These are phyloP conservation scores for Dioszegia crocea DNA, from an alignment of 768 basidiomycete genomes.

Conservation along the genomic window DNA sequence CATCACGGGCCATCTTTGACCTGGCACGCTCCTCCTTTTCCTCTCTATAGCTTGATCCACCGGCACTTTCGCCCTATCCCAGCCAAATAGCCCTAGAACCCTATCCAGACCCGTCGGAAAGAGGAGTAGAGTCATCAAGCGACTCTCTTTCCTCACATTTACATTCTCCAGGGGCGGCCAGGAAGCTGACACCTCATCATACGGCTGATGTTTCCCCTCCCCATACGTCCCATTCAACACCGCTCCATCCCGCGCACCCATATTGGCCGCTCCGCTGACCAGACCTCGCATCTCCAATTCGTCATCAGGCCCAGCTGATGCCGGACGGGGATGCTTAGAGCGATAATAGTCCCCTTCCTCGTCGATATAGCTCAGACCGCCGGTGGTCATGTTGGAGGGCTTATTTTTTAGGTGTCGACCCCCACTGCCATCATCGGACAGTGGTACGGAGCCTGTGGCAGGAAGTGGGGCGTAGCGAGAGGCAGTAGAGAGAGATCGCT, in stretches of 20 bases:
- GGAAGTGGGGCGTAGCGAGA: background rate
- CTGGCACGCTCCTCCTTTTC: slow-evolving; percentile 77
- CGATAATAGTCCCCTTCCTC: slow-evolving; percentile 38
- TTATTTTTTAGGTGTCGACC: slow-evolving; percentile 5
- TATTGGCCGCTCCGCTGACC: slow-evolving; percentile 18
- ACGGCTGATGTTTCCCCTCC: slow-evolving; percentile 23
- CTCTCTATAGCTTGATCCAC: slow-evolving; percentile 75
- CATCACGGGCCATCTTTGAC: slow-evolving; percentile 75
- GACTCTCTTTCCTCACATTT: slow-evolving; percentile 5
- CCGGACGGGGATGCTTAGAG: slow-evolving; percentile 21
- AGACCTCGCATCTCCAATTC: slow-evolving; percentile 33
- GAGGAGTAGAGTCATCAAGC: slow-evolving; percentile 21
- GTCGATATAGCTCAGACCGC: slow-evolving; percentile 38
- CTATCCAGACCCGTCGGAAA: slow-evolving; percentile 41
- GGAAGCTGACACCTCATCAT: slow-evolving; percentile 22
- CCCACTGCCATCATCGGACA: background rate
- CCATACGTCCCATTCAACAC: slow-evolving; percentile 1
- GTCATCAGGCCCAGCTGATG: slow-evolving; percentile 1
- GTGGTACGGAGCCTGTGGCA: background rate
- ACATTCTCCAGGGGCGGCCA: slow-evolving; percentile 14
- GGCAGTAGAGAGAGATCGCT: slow-evolving; percentile 20
- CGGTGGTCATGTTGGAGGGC: slow-evolving; percentile 12
- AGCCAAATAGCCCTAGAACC: slow-evolving; percentile 27
- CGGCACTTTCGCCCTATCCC: slow-evolving; percentile 30
- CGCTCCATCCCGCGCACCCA: slow-evolving; percentile 9